phyloP scores from a whole-genome alignment of 805 yeast genomes.

The Pichia cabralensis region DNA sequence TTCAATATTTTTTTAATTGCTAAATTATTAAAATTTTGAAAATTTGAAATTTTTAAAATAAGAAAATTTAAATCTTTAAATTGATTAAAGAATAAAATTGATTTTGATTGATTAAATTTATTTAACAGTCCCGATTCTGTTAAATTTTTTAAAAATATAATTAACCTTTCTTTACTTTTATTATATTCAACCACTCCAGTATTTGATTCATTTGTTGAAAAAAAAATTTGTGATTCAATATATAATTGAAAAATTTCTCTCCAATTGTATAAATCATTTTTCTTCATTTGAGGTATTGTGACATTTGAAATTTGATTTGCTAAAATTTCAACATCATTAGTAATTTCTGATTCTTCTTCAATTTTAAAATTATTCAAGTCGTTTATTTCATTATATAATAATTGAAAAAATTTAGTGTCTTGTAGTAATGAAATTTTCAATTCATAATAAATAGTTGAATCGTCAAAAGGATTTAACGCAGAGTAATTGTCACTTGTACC shows the following conservation, averaged over 20 bases:
- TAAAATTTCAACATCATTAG: slow-evolving; percentile 32
- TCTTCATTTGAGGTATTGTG: slow-evolving; percentile 32
- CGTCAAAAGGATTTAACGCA: slow-evolving; percentile 20
- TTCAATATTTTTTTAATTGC: slow-evolving; percentile 63
- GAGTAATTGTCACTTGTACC: no score
- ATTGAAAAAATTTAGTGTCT: slow-evolving; percentile 51
- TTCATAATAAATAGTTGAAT: slow-evolving; percentile 12
- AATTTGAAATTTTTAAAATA: slow-evolving; percentile 46
- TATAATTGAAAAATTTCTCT: slow-evolving; percentile 56
- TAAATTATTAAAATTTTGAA: slow-evolving; percentile 49
- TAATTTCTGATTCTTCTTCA: slow-evolving; percentile 34
- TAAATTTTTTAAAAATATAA: slow-evolving; percentile 31
- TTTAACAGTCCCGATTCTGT: slow-evolving; percentile 28
- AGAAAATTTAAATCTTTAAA: slow-evolving; percentile 46
- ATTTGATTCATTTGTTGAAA: slow-evolving; percentile 31
- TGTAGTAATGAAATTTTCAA: slow-evolving; percentile 35
- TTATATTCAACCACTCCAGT: slow-evolving; percentile 34
- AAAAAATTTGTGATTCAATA: slow-evolving; percentile 57
- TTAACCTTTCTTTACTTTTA: slow-evolving; percentile 36
- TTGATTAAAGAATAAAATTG: slow-evolving; percentile 34
- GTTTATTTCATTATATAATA: slow-evolving; percentile 44
- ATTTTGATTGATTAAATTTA: slow-evolving; percentile 37
- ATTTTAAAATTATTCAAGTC: slow-evolving; percentile 35
- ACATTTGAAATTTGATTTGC: slow-evolving; percentile 30
- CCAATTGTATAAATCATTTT: slow-evolving; percentile 58